Base-by-base conservation (phyloP, 2,329 filamentous ascomycete species). In the Clarireedia paspali region DNA sequence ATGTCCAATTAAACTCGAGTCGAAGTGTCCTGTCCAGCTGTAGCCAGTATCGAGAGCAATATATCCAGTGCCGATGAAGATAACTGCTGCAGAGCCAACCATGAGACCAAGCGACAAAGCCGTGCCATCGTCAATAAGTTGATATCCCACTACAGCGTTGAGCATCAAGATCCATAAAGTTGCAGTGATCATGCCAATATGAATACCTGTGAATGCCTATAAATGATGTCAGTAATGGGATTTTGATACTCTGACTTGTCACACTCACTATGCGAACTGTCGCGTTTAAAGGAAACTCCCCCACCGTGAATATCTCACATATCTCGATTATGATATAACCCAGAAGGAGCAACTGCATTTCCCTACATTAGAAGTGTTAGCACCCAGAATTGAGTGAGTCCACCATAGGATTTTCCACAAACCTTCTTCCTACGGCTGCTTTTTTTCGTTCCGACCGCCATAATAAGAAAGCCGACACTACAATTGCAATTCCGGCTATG, bases 281-380 rank as follows among this genome's bases (percentile, higher is more conserved):
- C 52, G 78, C 74, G 63, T 81, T 75, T 20, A 96, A 74, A 2
- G 92, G 91, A 66, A 99, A 92, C 30, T 86, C 88, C 63, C 94
- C 94, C 38, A 97, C 84, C 0, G 91, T 91, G 74, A 99, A 96
- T 67, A 99, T 96, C 71, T 97, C 94, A 73, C 91, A 96, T 66
- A 99, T 88, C 66, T 88, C 84, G 59, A 97, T 84, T 57, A 97
- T 73, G 56, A 95, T 87, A 71, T 90, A 99, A 50, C 88, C 86
- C 44, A 89, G 60, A 50, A 99, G 81, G 74, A 99, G 97, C 36
- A 96, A 67, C 78, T 99, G 94, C 82, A 99, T 97, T 73, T 99
- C 94, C 72, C 94, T 95, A 67, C 64, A 67, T 68, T 47, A 15
- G 47, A 24, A 30, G 50, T 57, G 47, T 36, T 50, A 45, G 36